Evolutionary conservation across 805 yeast genomes (phyloP), one percentile per base, ranked within the genome.

Genomic region (Hanseniaspora lindneri): DNA sequence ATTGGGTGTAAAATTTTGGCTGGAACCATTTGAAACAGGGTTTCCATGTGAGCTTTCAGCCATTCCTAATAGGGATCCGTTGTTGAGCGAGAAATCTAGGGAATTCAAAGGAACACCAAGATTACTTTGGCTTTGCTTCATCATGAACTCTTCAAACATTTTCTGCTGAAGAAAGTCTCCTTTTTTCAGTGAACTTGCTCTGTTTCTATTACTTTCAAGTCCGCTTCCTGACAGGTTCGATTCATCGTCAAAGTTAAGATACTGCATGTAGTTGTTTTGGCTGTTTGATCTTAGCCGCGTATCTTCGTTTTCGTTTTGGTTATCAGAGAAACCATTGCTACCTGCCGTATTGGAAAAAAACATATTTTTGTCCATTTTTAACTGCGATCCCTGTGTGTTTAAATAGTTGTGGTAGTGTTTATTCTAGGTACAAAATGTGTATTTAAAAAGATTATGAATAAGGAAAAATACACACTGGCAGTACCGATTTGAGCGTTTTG

Each of bases 101-200:
- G 21, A 14, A 33, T 33, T 33, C 20, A 33, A 5, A 16, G 37
- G 37, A 16, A 33, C 7, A 7, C 37, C 37, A 7, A 32, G 10
- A 32, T 23, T 41, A 7, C 13, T 16, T 20, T 35, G 19, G n/a
- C 19, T 42, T 19, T 42, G 28, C 27, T 42, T 34, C n/a, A 35
- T 23, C 39, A 42, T 33, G 4, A 34, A 27, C 2, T 42, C 39
- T 33, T 34, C 47, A 42, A 42, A 42, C 16, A 25, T 19, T 24
- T 32, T 41, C 24, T 32, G 36, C 17, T 41, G 44, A 5, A 19
- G 11, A 14, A 27, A 32, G 21, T 41, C 29, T 9, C 21, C 20
- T 6, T 4, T n/a, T 6, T 32, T 41, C 21, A 33, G 23, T 33
- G 21, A 33, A 19, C 19, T 33, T 8, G 16, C 19, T 33, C 23